Conservation (phyloP, 176 grass and related monocot species). For the Chrysopogon serrulatus region DNA sequence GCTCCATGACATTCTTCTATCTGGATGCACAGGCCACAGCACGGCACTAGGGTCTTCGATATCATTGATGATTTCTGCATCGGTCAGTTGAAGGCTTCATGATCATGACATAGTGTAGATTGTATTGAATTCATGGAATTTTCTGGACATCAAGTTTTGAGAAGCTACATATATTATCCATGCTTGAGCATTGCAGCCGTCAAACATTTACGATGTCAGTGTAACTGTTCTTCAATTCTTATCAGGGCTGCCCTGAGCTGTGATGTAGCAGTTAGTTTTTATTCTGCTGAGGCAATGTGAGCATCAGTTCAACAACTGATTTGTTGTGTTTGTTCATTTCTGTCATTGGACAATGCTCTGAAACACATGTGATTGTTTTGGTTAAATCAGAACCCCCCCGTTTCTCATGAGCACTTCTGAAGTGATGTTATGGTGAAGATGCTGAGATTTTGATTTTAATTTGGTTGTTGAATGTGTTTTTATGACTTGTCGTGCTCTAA, state of each 20-base stretch:
- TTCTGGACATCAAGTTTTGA: not conserved
- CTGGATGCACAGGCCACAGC: constrained; percentile 60
- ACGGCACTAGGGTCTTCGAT: constrained; percentile 74
- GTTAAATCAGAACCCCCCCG: not conserved
- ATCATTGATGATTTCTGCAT: constrained; percentile 90
- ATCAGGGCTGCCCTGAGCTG: not conserved
- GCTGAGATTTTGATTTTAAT: not conserved
- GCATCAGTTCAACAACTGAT: not conserved
- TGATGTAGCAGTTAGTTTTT: constrained; percentile 5
- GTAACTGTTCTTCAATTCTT: not conserved
- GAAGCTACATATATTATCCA: not conserved
- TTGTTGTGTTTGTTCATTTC: not conserved
- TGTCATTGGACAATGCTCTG: not conserved
- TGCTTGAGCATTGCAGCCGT: not conserved
- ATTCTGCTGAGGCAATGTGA: not conserved
- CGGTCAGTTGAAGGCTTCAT: constrained; percentile 57
- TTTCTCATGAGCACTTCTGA: not conserved
- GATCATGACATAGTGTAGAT: not conserved
- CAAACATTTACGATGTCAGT: not conserved
- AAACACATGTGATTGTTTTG: not conserved
- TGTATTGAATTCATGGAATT: not conserved
- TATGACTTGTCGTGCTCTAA: not conserved
- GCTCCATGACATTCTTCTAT: constrained; percentile 8
- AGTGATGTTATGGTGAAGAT: not conserved
- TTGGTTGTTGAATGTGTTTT: too few relatives aligned